Percentiles rank a stretch among this genome's conserved stretches.
phyloP scores from a whole-genome alignment of 768 basidiomycete genomes.

The Thelephora ganbajun region DNA sequence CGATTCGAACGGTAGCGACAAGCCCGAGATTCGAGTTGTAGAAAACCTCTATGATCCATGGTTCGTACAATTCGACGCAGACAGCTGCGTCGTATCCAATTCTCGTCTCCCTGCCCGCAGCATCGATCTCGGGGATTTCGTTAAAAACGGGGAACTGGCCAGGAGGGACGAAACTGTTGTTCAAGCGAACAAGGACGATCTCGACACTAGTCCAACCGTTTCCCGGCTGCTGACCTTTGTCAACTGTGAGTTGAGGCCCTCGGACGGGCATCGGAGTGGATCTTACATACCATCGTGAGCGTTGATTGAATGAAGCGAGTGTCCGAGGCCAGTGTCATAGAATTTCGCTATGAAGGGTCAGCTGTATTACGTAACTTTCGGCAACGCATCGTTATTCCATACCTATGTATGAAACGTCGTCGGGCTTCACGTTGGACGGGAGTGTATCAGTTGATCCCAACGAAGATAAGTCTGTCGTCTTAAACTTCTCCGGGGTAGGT shows the following conservation, averaged over 20 bases:
- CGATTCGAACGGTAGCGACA: slow-evolving; percentile 19
- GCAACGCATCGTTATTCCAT: no score
- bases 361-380: no score
- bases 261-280: background rate
- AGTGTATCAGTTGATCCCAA: no score
- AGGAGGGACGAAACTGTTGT: slow-evolving; percentile 20
- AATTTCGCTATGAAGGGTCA: no score
- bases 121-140: background rate
- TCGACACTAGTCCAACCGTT: slow-evolving; percentile 23
- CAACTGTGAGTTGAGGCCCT: background rate
- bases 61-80: slow-evolving; percentile 27
- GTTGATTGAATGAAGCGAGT: background rate
- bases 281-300: background rate
- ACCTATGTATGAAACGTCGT: no score
- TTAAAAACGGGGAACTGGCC: slow-evolving; percentile 17
- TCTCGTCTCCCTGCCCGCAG: background rate
- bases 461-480: no score
- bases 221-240: slow-evolving; percentile 10
- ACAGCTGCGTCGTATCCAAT: slow-evolving; percentile 27
- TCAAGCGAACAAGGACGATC: slow-evolving; percentile 22
- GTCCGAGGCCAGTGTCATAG: background rate
- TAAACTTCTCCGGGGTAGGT: no score
- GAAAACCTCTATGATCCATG: slow-evolving; percentile 26
- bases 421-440: no score
- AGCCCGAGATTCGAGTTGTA: slow-evolving; percentile 17